Base-by-base conservation (phyloP, 768 basidiomycete species). In the Cyathus striatus region DNA sequence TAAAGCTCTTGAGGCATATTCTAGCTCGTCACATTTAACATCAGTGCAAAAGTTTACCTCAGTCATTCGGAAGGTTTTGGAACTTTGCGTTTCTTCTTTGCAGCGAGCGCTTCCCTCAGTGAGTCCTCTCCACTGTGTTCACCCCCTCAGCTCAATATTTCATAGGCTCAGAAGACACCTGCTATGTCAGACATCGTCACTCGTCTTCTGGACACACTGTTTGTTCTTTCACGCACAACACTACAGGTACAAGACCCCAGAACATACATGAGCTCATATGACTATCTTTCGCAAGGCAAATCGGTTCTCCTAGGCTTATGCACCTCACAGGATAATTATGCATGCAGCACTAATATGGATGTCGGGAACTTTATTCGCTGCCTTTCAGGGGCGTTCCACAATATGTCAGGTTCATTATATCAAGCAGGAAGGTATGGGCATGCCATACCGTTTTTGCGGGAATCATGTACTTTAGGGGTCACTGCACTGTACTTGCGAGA, bases 331-430 rank as follows among this genome's bases (percentile, higher is more conserved):
- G n/a, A n/a, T n/a, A n/a, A n/a, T n/a, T n/a, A n/a, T n/a, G n/a
- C n/a, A n/a, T n/a, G n/a, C n/a, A 34, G 53, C 46, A 23, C 40
- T 17, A 43, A 44, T 9, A 24, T 66, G 1, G 62, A 68, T 22
- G 50, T 68, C 3, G 70, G 80, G 0, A 84, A 85, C 41, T 80
- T 76, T 47, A 53, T 74, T 3, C 80, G 87, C 13, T 89, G 85
- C 50, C 63, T 85, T 6, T 86, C 85, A 5, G 85, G 83, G 4
- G 79, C 80, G 2, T 79, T 81, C 49, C 78, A 89, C 49, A 83
- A 85, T 52, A 52, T 85, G 1, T 85, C 78, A 2, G 82, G 80
- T 2, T 66, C 69, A n/a, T 57, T 93, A 10, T 93, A 86, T 49
- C 81, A 87, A 45, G 76, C 73, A 4, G 70, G 65, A 7, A 72